Percentiles rank a stretch among this genome's conserved stretches.
Evolutionary conservation across 2,329 filamentous ascomycete genomes (phyloP).

Genomic region (Chrysosporium keratinophilum): DNA sequence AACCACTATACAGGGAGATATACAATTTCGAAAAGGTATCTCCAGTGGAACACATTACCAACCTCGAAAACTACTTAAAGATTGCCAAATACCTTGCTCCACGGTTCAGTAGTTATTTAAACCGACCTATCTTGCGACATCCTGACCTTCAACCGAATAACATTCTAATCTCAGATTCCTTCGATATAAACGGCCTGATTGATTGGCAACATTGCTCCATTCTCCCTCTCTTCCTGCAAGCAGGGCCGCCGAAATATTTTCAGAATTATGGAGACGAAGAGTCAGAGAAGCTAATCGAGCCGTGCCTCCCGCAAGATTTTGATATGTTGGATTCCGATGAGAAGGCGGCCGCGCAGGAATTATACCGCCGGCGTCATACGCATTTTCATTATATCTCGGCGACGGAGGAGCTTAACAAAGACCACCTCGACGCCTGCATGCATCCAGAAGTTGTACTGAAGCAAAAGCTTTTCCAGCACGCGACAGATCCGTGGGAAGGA

Average conservation of each 20-base stretch:
- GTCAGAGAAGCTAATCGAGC: constrained; percentile 19
- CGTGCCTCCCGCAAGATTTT: constrained; percentile 17
- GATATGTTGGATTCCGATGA: constrained; percentile 13
- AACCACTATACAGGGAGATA: constrained; percentile 18
- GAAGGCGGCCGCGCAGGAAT: constrained; percentile 15
- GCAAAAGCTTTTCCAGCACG: constrained; percentile 9
- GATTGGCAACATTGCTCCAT: constrained; percentile 35
- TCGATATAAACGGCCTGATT: constrained; percentile 26
- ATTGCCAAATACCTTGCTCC: constrained; percentile 6
- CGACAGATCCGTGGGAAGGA: constrained; percentile 11
- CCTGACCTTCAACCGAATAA: constrained; percentile 33
- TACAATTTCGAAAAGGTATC: constrained; percentile 14
- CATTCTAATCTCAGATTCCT: constrained; percentile 30
- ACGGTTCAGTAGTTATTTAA: not conserved
- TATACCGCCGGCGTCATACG: constrained; percentile 4
- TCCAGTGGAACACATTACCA: constrained; percentile 16
- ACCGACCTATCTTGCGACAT: constrained; percentile 24
- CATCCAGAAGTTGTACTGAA: constrained; percentile 5
- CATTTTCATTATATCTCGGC: constrained; percentile 3
- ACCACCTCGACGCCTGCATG: constrained; percentile 6
- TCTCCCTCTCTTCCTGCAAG: constrained; percentile 22
- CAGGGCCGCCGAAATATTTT: constrained; percentile 18
- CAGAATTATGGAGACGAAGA: constrained; percentile 23
- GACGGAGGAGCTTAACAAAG: not conserved
- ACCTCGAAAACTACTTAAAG: constrained; percentile 12